Base-by-base conservation (phyloP, 1,284 basidiomycete genomes). In the Trichosporon sp. region DNA sequence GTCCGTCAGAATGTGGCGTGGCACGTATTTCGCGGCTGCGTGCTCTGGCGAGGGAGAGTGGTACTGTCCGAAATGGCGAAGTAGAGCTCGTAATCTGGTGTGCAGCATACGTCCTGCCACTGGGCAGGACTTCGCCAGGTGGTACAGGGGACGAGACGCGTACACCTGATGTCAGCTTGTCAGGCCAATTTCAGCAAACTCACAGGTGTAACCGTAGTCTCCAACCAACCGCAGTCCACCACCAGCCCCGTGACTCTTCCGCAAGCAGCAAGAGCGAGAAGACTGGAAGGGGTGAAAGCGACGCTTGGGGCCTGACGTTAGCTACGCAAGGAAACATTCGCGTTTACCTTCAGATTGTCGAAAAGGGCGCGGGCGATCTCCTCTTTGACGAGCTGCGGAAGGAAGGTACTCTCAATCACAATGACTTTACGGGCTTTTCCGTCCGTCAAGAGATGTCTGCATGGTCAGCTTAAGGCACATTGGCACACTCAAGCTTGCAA, bases 401-500 rank as follows among this genome's bases (percentile, higher is more conserved):
- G 85, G 65, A 97, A 85, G 0, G 96, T 92, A 79, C 94, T 92
- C 83, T 98, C 96, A 5, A 96, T 87, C 32, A 99, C 79, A 66
- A 98, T 92, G 70, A 99, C 91, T 82, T 96, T 97, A 66, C 96
- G 89, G 43, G 93, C 90, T 82, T 94, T 96, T 0, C 96, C 92
- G 80, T 98, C 97, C 73, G 92, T 92, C 82, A 98, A 87, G 63
- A 99, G 87, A 70, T 93, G 91, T 78, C 94, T 96, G 78, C 1
- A 43, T 19, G 8, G 68, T 71, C 40, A 72, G 71, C 64, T 65
- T 26, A 26, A 26, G 26, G 26, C 26, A 26, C 26, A 72, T 71
- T 16, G 11, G 12, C 3, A n/a, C 12, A 8, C 3, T 16, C 32
- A 14, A 46, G 37, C 65, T 70, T 7, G 51, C 19, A 40, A 56